Evolutionary conservation across 176 grass and related monocot species (phyloP).

Genomic region (Canna indica): DNA sequence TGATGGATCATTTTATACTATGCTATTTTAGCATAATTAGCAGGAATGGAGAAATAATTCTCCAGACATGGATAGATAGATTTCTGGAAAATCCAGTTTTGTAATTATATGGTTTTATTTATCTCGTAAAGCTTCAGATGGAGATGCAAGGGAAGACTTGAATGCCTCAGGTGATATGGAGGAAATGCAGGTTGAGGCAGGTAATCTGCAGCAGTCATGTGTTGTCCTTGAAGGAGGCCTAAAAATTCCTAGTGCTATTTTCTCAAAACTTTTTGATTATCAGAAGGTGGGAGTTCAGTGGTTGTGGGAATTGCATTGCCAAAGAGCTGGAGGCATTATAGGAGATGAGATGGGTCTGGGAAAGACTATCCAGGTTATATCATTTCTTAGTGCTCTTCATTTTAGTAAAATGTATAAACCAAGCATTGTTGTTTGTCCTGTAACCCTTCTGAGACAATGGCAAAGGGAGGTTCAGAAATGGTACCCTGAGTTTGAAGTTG

Average conservation of each 20-base stretch:
- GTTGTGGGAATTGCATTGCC: slow-evolving; percentile 97
- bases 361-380: slow-evolving; percentile 76
- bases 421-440: slow-evolving; percentile 73
- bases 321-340: slow-evolving; percentile 86
- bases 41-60: not conserved
- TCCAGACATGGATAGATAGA: not conserved
- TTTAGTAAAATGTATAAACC: slow-evolving; percentile 75
- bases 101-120: slow-evolving; percentile 14
- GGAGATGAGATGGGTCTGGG: slow-evolving; percentile 98
- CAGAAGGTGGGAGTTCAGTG: slow-evolving; percentile 96
- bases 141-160: slow-evolving; percentile 30
- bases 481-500: slow-evolving; percentile 83
- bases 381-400: slow-evolving; percentile 84
- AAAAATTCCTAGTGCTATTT: slow-evolving; percentile 57
- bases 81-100: not conserved
- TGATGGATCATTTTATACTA: not conserved
- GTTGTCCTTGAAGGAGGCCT: slow-evolving; percentile 78
- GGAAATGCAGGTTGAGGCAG: slow-evolving; percentile 33
- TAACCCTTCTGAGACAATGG: slow-evolving; percentile 83
- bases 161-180: slow-evolving; percentile 32
- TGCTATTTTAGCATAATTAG: not conserved
- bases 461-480: slow-evolving; percentile 61
- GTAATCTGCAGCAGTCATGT: slow-evolving; percentile 22
- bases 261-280: slow-evolving; percentile 71
- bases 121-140: slow-evolving; percentile 27